phyloP scores from a whole-genome alignment of 805 yeast species.

The Saturnispora dispora region DNA sequence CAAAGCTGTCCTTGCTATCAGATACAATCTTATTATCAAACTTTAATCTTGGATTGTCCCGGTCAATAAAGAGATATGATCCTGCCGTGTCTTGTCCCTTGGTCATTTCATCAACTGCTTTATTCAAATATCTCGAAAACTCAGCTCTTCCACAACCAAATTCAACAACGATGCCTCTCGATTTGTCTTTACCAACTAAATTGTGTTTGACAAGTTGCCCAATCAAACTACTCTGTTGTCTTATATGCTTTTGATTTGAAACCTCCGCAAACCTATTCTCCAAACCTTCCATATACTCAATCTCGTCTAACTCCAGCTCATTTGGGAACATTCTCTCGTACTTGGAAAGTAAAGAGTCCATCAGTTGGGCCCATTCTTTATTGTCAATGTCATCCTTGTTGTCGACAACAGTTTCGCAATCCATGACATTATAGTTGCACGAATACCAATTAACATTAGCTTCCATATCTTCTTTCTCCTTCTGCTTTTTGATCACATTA shows the following conservation, averaged over 20 bases:
- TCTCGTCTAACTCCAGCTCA: conserved; percentile 15
- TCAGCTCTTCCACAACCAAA: conserved; percentile 93
- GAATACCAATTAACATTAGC: conserved; percentile 35
- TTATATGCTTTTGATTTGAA: conserved; percentile 61
- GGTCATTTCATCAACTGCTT: conserved; percentile 20
- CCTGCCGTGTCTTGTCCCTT: conserved; percentile 1
- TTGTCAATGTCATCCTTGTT: conserved; percentile 11
- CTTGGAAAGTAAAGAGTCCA: conserved; percentile 10
- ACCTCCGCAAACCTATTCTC: conserved; percentile 39
- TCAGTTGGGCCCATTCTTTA: conserved; percentile 18
- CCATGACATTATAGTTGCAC: conserved; percentile 36
- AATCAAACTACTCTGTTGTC: conserved; percentile 74
- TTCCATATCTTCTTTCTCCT: conserved; percentile 28
- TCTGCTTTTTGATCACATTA: conserved; percentile 32
- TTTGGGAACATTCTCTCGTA: conserved; percentile 12
- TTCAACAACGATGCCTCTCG: conserved; percentile 42
- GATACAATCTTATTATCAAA: conserved; percentile 57
- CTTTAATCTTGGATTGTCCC: conserved; percentile 72
- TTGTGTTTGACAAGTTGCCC: conserved; percentile 45
- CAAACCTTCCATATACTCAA: conserved; percentile 26
- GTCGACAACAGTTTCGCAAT: conserved; percentile 2
- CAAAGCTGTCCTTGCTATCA: conserved; percentile 34
- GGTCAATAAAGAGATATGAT: conserved; percentile 55
- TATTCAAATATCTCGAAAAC: conserved; percentile 52
- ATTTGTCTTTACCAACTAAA: conserved; percentile 28